A percentile compares a stretch with the other conserved stretches of the same genome.
phyloP scores from a whole-genome alignment of 805 yeast genomes.

The Candida montana region DNA sequence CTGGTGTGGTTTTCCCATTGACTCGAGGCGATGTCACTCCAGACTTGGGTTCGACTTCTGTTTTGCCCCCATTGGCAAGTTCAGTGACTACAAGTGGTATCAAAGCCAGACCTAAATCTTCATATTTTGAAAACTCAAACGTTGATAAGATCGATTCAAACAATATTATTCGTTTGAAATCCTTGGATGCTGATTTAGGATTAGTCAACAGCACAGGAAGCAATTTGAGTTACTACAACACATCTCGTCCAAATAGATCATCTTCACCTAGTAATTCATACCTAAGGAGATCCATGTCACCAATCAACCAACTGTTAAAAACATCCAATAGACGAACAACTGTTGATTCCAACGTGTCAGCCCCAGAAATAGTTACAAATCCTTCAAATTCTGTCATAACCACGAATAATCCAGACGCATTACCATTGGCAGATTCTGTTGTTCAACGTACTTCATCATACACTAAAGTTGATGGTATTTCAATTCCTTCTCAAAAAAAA shows the following conservation, averaged over 20 bases:
- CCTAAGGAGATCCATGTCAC: not conserved
- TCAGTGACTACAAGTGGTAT: not conserved
- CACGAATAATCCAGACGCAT: not conserved
- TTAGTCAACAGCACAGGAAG: not conserved
- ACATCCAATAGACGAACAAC: not conserved
- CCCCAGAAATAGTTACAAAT: not conserved
- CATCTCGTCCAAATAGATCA: not conserved
- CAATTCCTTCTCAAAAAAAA: slow-evolving; percentile 35
- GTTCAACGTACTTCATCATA: slow-evolving; percentile 1
- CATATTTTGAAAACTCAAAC: not conserved
- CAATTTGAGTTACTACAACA: too few species aligned
- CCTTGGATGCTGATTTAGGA: not conserved
- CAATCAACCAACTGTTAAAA: not conserved
- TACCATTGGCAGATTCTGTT: not conserved
- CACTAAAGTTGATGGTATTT: not conserved
- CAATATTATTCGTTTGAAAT: not conserved
- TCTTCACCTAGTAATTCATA: not conserved
- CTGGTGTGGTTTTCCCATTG: too few species aligned
- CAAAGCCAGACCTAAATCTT: not conserved
- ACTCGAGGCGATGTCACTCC: too few species aligned
- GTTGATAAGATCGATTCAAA: not conserved
- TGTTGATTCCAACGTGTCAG: not conserved
- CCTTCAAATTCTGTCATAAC: too few species aligned
- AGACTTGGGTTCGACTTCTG: too few species aligned
- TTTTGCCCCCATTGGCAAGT: too few species aligned